Percentiles rank a stretch among this genome's conserved stretches.
Conservation (phyloP, 1,139 yeast genomes). For the Yamadazyma kanchanaburiensis region DNA sequence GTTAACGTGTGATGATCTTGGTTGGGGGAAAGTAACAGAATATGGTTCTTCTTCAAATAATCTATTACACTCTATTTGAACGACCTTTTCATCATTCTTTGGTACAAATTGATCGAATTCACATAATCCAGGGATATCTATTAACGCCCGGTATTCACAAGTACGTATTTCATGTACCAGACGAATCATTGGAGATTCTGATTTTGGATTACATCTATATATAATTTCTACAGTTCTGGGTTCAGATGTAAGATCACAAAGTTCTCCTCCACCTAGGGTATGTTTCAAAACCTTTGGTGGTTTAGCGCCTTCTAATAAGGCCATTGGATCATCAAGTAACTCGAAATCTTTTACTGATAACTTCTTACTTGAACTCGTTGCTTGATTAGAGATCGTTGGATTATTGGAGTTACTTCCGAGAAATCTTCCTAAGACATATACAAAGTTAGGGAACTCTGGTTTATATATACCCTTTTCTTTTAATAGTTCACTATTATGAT, state of each 20-base stretch:
- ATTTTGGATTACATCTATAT: slow-evolving; percentile 59
- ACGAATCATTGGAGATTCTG: slow-evolving; percentile 28
- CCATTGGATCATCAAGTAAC: slow-evolving; percentile 11
- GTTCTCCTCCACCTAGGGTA: slow-evolving; percentile 54
- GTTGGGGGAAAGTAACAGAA: slow-evolving; percentile 21
- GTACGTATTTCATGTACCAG: slow-evolving; percentile 64
- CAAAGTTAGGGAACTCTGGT: slow-evolving; percentile 36
- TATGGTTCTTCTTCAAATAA: slow-evolving; percentile 1
- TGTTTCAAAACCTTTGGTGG: slow-evolving; percentile 43
- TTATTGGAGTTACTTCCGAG: slow-evolving; percentile 16
- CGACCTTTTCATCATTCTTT: slow-evolving; percentile 30
- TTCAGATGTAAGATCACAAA: slow-evolving; percentile 68
- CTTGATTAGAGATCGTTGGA: slow-evolving; percentile 15
- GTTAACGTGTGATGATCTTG: slow-evolving; percentile 21
- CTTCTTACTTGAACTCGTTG: slow-evolving; percentile 17
- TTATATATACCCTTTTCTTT: slow-evolving; percentile 22
- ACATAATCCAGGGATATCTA: slow-evolving; percentile 62
- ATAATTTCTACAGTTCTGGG: slow-evolving; percentile 64
- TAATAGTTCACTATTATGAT: slow-evolving; percentile 29
- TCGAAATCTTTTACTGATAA: slow-evolving; percentile 9
- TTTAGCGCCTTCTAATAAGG: slow-evolving; percentile 11
- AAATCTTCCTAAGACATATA: slow-evolving; percentile 47
- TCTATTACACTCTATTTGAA: slow-evolving; percentile 40
- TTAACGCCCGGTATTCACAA: slow-evolving; percentile 65
- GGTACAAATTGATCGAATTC: slow-evolving; percentile 45